These are phyloP conservation scores for Simplicillium aogashimaense DNA, from an alignment of 2,329 filamentous ascomycete species.

Conservation along the genomic window DNA sequence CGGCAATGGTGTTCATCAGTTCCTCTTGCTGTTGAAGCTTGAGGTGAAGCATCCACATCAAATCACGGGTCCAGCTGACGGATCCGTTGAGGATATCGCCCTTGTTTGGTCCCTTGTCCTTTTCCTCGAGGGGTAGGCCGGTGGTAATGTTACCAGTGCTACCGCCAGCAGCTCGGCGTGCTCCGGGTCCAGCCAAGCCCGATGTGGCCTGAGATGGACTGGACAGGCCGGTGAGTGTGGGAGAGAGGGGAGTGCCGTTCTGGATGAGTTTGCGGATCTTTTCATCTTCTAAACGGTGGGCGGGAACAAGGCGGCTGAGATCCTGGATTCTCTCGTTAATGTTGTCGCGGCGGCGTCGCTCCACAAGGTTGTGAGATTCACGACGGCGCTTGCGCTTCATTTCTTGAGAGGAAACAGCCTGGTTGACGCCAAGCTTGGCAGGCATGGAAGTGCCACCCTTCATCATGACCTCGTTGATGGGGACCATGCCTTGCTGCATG, in stretches of 20 bases:
- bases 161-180: slow-evolving; percentile 66
- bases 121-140: slow-evolving; percentile 86
- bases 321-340: slow-evolving; percentile 99
- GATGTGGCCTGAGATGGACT: slow-evolving; percentile 73
- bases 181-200: slow-evolving; percentile 74
- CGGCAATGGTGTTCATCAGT: slow-evolving; percentile 63
- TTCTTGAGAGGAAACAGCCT: slow-evolving; percentile 68
- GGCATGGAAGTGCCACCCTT: slow-evolving; percentile 85
- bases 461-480: slow-evolving; percentile 83
- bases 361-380: slow-evolving; percentile 93
- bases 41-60: slow-evolving; percentile 92
- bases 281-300: slow-evolving; percentile 90
- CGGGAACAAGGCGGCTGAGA: slow-evolving; percentile 82
- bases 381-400: slow-evolving; percentile 85
- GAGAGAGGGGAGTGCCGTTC: slow-evolving; percentile 83
- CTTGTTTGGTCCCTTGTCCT: slow-evolving; percentile 98
- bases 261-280: slow-evolving; percentile 92
- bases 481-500: slow-evolving; percentile 55
- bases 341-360: slow-evolving; percentile 88
- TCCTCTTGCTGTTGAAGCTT: slow-evolving; percentile 88
- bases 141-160: slow-evolving; percentile 76
- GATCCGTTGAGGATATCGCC: slow-evolving; percentile 96
- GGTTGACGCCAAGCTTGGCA: slow-evolving; percentile 60
- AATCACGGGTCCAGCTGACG: slow-evolving; percentile 91
- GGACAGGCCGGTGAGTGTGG: slow-evolving; percentile 62